phyloP scores from a whole-genome alignment of 352 stramenopile genomes.

The Globisporangium takayamanum region DNA sequence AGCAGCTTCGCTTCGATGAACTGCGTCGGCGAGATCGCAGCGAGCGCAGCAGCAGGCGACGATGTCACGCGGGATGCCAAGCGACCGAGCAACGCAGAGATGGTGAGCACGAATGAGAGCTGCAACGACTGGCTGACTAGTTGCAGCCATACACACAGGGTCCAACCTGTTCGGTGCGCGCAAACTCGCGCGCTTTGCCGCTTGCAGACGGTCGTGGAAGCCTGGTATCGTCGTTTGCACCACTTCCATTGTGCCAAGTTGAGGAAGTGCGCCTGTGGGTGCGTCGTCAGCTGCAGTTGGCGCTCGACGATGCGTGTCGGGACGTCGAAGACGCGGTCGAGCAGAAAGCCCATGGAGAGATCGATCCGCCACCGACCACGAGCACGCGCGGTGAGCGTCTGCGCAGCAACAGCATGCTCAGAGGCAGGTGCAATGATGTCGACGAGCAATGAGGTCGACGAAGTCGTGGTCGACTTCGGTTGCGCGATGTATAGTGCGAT shows the following conservation, averaged over 20 bases:
- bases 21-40: constrained; percentile 60
- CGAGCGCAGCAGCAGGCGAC: constrained; percentile 12
- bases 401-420: not conserved
- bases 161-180: constrained; percentile 77
- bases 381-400: constrained; percentile 39
- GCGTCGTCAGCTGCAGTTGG: constrained; percentile 60
- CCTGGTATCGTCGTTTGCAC: constrained; percentile 63
- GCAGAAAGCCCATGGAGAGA: constrained; percentile 53
- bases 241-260: constrained; percentile 94
- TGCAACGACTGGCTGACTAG: too few species aligned
- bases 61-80: constrained; percentile 34
- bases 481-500: too few species aligned
- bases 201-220: constrained; percentile 67
- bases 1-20: constrained; percentile 73
- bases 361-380: constrained; percentile 70
- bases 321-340: constrained; percentile 67
- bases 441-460: too few species aligned
- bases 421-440: too few species aligned
- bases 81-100: not conserved
- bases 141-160: constrained; percentile 27
- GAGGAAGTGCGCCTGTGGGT: constrained; percentile 94
- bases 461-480: too few species aligned
- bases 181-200: constrained; percentile 59
- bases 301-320: constrained; percentile 73
- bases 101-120: not conserved